Conservation (phyloP, 208 protist genomes). For the Leishmania braziliensis region DNA sequence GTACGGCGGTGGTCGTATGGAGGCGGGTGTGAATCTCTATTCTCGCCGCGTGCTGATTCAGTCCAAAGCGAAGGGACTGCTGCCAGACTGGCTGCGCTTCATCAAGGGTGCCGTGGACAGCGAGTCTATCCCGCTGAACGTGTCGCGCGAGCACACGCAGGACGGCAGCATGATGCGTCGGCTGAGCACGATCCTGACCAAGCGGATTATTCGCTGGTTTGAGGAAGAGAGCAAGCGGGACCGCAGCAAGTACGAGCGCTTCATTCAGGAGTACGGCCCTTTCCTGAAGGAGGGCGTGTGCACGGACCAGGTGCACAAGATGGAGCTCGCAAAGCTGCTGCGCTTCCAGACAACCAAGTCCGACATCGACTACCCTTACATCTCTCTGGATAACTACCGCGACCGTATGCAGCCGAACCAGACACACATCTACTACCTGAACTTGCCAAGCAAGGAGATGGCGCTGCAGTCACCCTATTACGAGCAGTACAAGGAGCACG, state of each 20-base stretch:
- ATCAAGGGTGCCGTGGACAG: constrained; percentile 96
- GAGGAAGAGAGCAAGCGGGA: constrained; percentile 93
- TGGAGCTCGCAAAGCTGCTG: constrained; percentile 94
- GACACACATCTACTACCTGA: constrained; percentile 96
- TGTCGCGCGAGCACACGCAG: constrained; percentile 98
- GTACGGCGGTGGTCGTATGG: constrained; percentile 95
- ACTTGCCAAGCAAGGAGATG: constrained; percentile 83
- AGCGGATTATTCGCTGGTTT: constrained; percentile 90
- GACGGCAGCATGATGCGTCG: constrained; percentile 94
- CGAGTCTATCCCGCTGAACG: constrained; percentile 97
- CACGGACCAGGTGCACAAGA: constrained; percentile 94
- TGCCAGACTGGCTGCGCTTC: constrained; percentile 98
- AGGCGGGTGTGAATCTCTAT: constrained; percentile 96
- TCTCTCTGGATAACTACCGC: constrained; percentile 95
- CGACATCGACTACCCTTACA: constrained; percentile 72
- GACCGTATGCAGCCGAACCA: constrained; percentile 94
- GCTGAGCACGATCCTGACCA: constrained; percentile 92
- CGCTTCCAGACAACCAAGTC: constrained; percentile 91
- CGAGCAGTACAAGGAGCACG: constrained; percentile 95
- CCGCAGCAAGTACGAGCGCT: constrained; percentile 91
- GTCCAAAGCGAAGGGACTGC: constrained; percentile 91
- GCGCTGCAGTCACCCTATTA: constrained; percentile 95
- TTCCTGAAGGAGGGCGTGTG: constrained; percentile 97
- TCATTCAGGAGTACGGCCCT: constrained; percentile 92
- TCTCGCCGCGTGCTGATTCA: constrained; percentile 95